A percentile compares a stretch with the other conserved stretches of the same genome.
These are phyloP conservation scores for Aspergillus sojae DNA, from an alignment of 2,329 filamentous ascomycete species.

Conservation along the genomic window DNA sequence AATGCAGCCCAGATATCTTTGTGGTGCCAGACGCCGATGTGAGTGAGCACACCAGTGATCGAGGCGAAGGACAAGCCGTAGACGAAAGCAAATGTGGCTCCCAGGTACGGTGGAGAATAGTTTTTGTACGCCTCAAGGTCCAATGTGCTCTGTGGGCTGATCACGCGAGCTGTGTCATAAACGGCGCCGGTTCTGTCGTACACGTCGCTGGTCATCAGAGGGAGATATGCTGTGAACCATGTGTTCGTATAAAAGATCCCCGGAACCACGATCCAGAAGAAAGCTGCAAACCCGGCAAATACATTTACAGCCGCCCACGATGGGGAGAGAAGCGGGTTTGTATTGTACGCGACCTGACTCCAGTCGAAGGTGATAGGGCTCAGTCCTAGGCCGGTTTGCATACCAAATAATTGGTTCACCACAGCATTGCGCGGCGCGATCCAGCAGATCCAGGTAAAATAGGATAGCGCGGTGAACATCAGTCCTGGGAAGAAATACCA, in stretches of 20 bases:
- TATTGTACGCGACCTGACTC: slow-evolving; percentile 38
- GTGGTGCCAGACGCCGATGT: slow-evolving; percentile 33
- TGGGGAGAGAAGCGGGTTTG: slow-evolving; percentile 35
- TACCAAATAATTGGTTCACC: slow-evolving; percentile 51
- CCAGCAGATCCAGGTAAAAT: slow-evolving; percentile 54
- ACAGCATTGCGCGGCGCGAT: slow-evolving; percentile 51
- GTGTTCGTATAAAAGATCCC: slow-evolving; percentile 53
- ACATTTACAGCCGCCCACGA: slow-evolving; percentile 38
- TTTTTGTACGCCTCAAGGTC: slow-evolving; percentile 61
- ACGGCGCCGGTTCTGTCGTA: slow-evolving; percentile 62
- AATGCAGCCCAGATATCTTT: slow-evolving; percentile 33
- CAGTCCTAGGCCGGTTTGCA: slow-evolving; percentile 35
- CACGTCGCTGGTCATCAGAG: slow-evolving; percentile 59
- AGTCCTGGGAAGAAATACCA: slow-evolving; percentile 59
- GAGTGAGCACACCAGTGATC: slow-evolving; percentile 53
- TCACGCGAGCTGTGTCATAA: slow-evolving; percentile 62
- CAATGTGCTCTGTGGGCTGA: slow-evolving; percentile 56
- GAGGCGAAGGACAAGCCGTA: slow-evolving; percentile 67
- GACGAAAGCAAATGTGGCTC: slow-evolving; percentile 56
- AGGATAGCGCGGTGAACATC: slow-evolving; percentile 53
- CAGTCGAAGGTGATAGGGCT: slow-evolving; percentile 38
- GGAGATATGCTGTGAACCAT: slow-evolving; percentile 57
- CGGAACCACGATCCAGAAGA: slow-evolving; percentile 34
- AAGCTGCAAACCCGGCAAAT: slow-evolving; percentile 30
- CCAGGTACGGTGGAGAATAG: slow-evolving; percentile 67